phyloP scores from a whole-genome alignment of 805 yeast species.

The Kregervanrija fluxuum region DNA sequence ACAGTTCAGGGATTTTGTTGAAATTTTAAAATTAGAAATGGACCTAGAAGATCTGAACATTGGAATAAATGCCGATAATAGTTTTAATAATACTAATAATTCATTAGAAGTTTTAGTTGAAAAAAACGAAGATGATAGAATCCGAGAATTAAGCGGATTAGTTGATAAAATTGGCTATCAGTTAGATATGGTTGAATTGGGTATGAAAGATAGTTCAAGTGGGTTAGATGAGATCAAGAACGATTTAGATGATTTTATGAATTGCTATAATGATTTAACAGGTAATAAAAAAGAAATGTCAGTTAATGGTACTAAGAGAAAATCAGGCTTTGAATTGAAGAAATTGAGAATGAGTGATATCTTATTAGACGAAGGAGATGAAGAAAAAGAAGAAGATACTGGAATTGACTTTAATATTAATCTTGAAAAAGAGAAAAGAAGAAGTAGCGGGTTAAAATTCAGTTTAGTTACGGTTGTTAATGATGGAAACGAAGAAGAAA shows the following conservation, averaged over 20 bases:
- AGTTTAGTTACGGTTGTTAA: constrained; percentile 19
- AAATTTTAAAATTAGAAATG: constrained; percentile 12
- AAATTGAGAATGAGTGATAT: constrained; percentile 6
- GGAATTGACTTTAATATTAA: background rate
- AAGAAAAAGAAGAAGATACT: background rate
- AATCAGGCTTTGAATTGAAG: background rate
- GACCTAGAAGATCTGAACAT: constrained; percentile 1
- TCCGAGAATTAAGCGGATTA: constrained; percentile 8
- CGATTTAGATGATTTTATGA: constrained; percentile 10
- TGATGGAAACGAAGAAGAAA: constrained; percentile 4
- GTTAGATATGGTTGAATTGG: constrained; percentile 16
- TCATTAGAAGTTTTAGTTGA: constrained; percentile 13
- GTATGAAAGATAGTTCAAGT: constrained; percentile 8
- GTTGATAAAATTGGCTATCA: constrained; percentile 16
- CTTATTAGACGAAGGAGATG: constrained; percentile 2
- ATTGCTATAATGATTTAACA: constrained; percentile 5
- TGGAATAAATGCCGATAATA: constrained; percentile 1
- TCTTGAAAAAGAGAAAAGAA: constrained; percentile 6
- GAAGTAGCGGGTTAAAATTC: constrained; percentile 26
- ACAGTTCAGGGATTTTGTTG: constrained; percentile 7
- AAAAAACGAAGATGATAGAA: constrained; percentile 18
- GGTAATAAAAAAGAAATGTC: background rate
- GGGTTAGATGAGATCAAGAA: constrained; percentile 5
- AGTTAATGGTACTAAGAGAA: background rate
- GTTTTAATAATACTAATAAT: constrained; percentile 1